Percentiles rank a stretch among this genome's conserved stretches.
Conservation (phyloP, 129 eudicot genomes). For the Artemisia argyi region DNA sequence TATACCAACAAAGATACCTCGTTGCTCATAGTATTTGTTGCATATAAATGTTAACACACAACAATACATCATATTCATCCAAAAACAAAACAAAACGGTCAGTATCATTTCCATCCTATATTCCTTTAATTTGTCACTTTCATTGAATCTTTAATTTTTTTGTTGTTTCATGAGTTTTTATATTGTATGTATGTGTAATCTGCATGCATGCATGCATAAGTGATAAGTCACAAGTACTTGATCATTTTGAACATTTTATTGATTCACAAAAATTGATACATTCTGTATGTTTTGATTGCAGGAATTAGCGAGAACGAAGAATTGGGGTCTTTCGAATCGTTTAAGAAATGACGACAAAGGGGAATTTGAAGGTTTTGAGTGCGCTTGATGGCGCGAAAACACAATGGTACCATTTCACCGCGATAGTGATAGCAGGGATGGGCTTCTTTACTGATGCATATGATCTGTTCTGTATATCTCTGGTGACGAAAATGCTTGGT, state of each 20-base stretch:
- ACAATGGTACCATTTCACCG: slow-evolving; percentile 67
- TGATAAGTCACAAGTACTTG: not conserved
- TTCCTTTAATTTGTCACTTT: slow-evolving; percentile 20
- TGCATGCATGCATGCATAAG: slow-evolving; percentile 31
- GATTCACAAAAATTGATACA: not conserved
- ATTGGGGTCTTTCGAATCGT: slow-evolving; percentile 4
- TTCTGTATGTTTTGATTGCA: slow-evolving; percentile 8
- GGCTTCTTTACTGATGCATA: slow-evolving; percentile 64
- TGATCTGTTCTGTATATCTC: slow-evolving; percentile 56
- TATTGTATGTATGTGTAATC: not conserved
- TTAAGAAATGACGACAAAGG: slow-evolving; percentile 26
- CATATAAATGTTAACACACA: slow-evolving; percentile 20
- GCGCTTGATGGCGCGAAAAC: slow-evolving; percentile 64
- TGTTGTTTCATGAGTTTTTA: not conserved
- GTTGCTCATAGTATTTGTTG: slow-evolving; percentile 24
- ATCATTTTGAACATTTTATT: not conserved
- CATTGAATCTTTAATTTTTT: not conserved
- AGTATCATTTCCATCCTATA: slow-evolving; percentile 12
- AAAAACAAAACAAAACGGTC: slow-evolving; percentile 2
- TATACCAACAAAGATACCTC: slow-evolving; percentile 24
- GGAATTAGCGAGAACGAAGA: slow-evolving; percentile 7
- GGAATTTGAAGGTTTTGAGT: slow-evolving; percentile 44
- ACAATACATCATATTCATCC: slow-evolving; percentile 18
- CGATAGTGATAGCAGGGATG: slow-evolving; percentile 61
- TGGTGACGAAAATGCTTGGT: slow-evolving; percentile 59